These are phyloP conservation scores for Pleurotus cornucopiae DNA, from an alignment of 768 basidiomycete genomes.

Conservation along the genomic window DNA sequence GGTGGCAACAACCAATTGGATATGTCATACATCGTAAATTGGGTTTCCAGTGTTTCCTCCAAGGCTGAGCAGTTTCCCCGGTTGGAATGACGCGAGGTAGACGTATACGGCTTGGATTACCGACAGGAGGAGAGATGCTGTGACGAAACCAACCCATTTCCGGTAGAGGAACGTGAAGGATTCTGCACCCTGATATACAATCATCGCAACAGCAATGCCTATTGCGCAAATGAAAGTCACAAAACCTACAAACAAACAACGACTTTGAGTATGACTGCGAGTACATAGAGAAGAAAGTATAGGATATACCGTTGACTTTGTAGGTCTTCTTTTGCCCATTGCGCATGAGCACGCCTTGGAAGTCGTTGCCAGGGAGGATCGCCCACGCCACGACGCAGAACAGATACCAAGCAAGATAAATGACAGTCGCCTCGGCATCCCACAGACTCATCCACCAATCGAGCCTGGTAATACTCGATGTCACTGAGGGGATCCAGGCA, in stretches of 20 bases:
- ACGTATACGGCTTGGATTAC: constrained; percentile 65
- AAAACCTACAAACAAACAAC: constrained; percentile 51
- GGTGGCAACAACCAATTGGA: background rate
- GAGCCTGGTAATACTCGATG: constrained; percentile 38
- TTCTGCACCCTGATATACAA: constrained; percentile 68
- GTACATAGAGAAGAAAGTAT: background rate
- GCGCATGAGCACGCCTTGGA: constrained; percentile 66
- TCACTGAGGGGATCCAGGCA: constrained; percentile 29
- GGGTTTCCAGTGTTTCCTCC: constrained; percentile 85
- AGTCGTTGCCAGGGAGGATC: constrained; percentile 66
- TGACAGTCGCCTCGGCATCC: constrained; percentile 73
- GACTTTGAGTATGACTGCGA: constrained; percentile 2
- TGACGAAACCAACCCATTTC: constrained; percentile 85
- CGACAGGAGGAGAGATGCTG: constrained; percentile 77
- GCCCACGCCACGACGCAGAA: constrained; percentile 81
- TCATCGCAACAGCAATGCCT: constrained; percentile 64
- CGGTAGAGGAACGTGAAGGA: constrained; percentile 87
- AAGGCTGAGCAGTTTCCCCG: constrained; percentile 71
- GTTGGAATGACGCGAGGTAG: constrained; percentile 66
- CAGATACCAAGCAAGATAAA: constrained; percentile 85
- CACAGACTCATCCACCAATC: constrained; percentile 76
- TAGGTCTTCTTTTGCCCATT: constrained; percentile 76
- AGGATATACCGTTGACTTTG: constrained; percentile 84
- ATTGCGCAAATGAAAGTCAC: constrained; percentile 79
- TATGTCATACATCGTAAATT: constrained; percentile 77